These are phyloP conservation scores for Rickenella mellea DNA, from an alignment of 768 basidiomycete species.

Conservation along the genomic window DNA sequence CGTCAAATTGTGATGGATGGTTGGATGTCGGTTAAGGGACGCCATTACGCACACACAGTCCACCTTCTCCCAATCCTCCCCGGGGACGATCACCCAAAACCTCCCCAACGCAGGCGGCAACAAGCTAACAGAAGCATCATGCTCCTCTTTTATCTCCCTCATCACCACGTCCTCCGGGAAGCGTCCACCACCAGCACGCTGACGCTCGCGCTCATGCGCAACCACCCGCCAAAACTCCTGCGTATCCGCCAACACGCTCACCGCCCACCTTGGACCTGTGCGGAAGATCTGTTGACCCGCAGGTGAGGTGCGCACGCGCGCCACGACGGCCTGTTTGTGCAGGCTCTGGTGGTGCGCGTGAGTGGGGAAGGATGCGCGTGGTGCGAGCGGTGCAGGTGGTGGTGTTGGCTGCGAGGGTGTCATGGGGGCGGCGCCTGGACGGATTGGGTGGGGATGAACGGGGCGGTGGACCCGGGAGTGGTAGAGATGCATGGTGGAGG, in stretches of 20 bases:
- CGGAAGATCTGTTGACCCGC: conserved; percentile 55
- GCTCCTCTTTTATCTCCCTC: conserved; percentile 21
- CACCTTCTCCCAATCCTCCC: conserved; percentile 54
- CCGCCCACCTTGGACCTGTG: conserved; percentile 57
- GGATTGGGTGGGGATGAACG: conserved; percentile 10
- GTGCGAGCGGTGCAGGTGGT: conserved; percentile 28
- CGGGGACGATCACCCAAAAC: conserved; percentile 37
- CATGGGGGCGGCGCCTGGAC: no score
- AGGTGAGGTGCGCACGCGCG: conserved; percentile 46
- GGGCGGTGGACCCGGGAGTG: conserved; percentile 10
- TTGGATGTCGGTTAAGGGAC: no score
- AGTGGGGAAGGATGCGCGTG: conserved; percentile 39
- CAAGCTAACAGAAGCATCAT: no score
- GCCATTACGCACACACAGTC: no score
- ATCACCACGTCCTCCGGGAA: conserved; percentile 31
- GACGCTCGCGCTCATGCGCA: conserved; percentile 18
- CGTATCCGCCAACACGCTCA: conserved; percentile 51
- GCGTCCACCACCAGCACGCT: no score
- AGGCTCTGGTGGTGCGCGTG: conserved; percentile 42
- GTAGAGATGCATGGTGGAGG: conserved; percentile 9
- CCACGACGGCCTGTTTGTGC: conserved; percentile 50
- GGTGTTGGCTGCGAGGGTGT: conserved; percentile 27
- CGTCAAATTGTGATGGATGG: no score
- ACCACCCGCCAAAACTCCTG: conserved; percentile 50
- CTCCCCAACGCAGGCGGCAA: conserved; percentile 25